phyloP scores from a whole-genome alignment of 31 red algal genomes.

The Porphyra umbilicalis region DNA sequence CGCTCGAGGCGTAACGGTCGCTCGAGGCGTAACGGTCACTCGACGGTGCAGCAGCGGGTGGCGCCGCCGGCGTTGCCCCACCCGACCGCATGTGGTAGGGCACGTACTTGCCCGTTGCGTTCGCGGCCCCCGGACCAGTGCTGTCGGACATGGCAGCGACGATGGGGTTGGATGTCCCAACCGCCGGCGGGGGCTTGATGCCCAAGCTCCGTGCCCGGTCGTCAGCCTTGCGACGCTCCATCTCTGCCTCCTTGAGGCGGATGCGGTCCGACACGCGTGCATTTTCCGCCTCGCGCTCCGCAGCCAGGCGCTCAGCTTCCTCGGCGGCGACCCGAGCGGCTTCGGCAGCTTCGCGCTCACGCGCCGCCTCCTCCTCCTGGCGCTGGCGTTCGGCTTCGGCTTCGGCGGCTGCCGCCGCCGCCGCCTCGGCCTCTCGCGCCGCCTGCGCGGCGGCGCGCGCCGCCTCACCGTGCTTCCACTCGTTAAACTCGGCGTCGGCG shows the following conservation, averaged over 20 bases:
- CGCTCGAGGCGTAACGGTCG: neutral
- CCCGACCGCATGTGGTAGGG: neutral
- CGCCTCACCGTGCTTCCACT: conserved; percentile 46
- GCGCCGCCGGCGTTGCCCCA: neutral
- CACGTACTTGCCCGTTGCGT: neutral
- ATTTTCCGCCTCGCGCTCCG: conserved; percentile 15
- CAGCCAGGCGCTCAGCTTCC: conserved; percentile 26
- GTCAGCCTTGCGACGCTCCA: neutral
- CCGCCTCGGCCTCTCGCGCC: conserved; percentile 31
- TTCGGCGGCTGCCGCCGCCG: conserved; percentile 27
- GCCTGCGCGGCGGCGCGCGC: conserved; percentile 54
- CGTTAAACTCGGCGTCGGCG: conserved; percentile 48
- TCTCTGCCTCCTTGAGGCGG: neutral
- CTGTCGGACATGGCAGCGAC: neutral
- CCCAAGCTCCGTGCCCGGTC: neutral
- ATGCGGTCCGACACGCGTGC: neutral
- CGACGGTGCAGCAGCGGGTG: neutral
- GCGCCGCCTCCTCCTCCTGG: conserved; percentile 61
- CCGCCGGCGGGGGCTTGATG: neutral
- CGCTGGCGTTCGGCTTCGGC: conserved; percentile 26
- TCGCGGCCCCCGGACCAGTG: neutral
- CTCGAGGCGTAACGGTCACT: neutral
- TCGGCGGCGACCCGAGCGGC: conserved; percentile 28
- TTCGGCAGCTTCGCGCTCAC: conserved; percentile 52
- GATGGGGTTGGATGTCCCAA: neutral